Evolutionary conservation across 768 basidiomycete species (phyloP).

Genomic region (Phylloporus arenicola): DNA sequence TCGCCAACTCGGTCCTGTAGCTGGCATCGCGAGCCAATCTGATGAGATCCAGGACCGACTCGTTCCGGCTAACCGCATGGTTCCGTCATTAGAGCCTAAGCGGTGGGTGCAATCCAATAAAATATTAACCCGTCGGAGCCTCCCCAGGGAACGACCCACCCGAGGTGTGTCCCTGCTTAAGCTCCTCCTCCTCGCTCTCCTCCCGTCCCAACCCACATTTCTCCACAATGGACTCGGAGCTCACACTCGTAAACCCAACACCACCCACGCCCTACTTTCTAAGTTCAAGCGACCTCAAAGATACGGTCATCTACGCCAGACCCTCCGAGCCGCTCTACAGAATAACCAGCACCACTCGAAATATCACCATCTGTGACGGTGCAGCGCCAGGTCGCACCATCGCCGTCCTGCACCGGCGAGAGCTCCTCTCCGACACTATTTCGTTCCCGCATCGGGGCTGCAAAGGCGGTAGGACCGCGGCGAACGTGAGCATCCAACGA

Average conservation of each 20-base stretch:
- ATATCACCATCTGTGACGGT: slow-evolving; percentile 14
- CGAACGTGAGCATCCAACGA: slow-evolving; percentile 18
- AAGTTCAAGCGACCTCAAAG: slow-evolving; percentile 14
- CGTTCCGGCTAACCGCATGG: not conserved
- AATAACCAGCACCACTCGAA: slow-evolving; percentile 17
- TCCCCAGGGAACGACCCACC: not conserved
- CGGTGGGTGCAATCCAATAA: not conserved
- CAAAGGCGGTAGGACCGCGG: not conserved
- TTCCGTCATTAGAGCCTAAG: not conserved
- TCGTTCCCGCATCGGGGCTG: slow-evolving; percentile 20
- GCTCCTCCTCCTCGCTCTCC: not conserved
- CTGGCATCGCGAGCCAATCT: not conserved
- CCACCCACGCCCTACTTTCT: slow-evolving; percentile 28
- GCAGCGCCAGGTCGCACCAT: slow-evolving; percentile 9
- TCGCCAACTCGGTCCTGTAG: not conserved
- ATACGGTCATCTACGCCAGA: slow-evolving; percentile 16
- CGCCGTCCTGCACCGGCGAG: slow-evolving; percentile 25
- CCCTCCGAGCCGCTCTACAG: slow-evolving; percentile 23
- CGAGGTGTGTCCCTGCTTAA: not conserved
- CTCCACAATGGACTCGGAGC: slow-evolving; percentile 24
- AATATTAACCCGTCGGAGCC: not conserved
- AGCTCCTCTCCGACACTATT: slow-evolving; percentile 23
- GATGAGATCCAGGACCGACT: not conserved
- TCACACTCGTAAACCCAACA: slow-evolving; percentile 21
- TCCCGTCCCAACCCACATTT: not conserved